Base-by-base conservation (phyloP, 1,139 yeast genomes). In the Scheffersomyces quercinus region DNA sequence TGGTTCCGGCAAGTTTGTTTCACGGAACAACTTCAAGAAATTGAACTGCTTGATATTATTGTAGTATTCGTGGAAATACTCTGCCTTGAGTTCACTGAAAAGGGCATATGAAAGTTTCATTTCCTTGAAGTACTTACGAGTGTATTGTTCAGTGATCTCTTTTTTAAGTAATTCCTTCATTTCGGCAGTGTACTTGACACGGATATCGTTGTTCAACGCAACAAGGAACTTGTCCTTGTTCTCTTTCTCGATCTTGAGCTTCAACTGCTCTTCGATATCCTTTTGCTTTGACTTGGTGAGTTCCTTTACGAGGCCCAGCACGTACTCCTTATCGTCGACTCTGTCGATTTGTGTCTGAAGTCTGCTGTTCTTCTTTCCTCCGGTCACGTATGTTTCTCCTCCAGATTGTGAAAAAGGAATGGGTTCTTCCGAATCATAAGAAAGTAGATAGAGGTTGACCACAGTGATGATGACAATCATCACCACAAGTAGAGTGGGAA, bases 21-120 rank as follows among this genome's bases (percentile, higher is more conserved):
- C 35, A 14, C 35, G 15, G n/a, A 31, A 31, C 11, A 31, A 31
- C 20, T 31, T 31, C 35, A 31, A 14, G 35, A 31, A 31, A 10
- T 31, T 20, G 36, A 48, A 53, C 11, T 56, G 46, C 37, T 56
- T 49, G 29, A 69, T 41, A 1, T 46, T 46, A 5, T 49, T 44
- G 20, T 44, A 40, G 46, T 66, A 51, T 5, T 48, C 41, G 32
- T 46, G 44, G 24, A 59, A 46, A 48, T 55, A 68, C 7, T 59
- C 51, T 5, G 49, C 47, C 40, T 56, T 55, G 47, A 65, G 48
- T 29, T 57, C 56, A 28, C 58, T 57, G 44, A 61, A 56, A 13
- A 64, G 41, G 7, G 50, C 47, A 44, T 48, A 58, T 8, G 62
- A 52, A 8, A 62, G 43, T 26, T 49, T 44, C 38, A 54, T 53